A percentile compares a stretch with the other conserved stretches of the same genome.
phyloP scores from a whole-genome alignment of 2,329 filamentous ascomycete genomes.

The Cephalotrichum gorgonifer region DNA sequence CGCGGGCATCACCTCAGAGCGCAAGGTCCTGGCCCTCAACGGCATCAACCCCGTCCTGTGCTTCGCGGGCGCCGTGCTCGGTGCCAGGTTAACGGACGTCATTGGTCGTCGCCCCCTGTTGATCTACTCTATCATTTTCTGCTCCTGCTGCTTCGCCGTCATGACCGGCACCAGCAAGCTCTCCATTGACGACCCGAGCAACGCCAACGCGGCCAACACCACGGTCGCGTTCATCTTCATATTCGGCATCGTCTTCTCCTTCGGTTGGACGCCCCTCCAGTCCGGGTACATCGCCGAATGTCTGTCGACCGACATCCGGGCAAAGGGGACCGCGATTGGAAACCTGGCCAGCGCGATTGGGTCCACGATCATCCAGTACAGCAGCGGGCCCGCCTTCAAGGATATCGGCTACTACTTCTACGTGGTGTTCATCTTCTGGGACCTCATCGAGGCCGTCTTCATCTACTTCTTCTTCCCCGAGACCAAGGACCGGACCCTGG shows the following conservation, averaged over 20 bases:
- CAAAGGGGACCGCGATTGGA: conserved; percentile 32
- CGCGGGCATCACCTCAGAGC: conserved; percentile 25
- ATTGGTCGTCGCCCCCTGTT: conserved; percentile 44
- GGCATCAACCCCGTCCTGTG: conserved; percentile 48
- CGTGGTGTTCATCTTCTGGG: conserved; percentile 33
- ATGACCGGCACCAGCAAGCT: conserved; percentile 45
- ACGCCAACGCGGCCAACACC: conserved; percentile 30
- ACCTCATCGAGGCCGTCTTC: conserved; percentile 26
- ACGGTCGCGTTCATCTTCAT: conserved; percentile 45
- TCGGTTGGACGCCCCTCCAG: conserved; percentile 39
- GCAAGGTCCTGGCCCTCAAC: conserved; percentile 28
- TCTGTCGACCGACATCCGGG: conserved; percentile 30
- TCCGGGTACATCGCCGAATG: conserved; percentile 38
- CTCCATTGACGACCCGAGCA: conserved; percentile 30
- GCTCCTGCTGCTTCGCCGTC: conserved; percentile 34
- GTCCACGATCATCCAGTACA: conserved; percentile 31
- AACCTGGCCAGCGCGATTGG: conserved; percentile 28
- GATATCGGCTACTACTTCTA: conserved; percentile 34
- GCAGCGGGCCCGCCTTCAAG: conserved; percentile 29
- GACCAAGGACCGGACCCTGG: conserved; percentile 38
- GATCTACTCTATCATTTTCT: conserved; percentile 35
- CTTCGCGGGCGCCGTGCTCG: conserved; percentile 44
- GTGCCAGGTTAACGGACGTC: conserved; percentile 38
- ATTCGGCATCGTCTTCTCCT: conserved; percentile 48
- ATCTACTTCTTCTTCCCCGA: conserved; percentile 41